Base-by-base conservation (phyloP, 805 yeast species). In the Cyberlindnera maritima region DNA sequence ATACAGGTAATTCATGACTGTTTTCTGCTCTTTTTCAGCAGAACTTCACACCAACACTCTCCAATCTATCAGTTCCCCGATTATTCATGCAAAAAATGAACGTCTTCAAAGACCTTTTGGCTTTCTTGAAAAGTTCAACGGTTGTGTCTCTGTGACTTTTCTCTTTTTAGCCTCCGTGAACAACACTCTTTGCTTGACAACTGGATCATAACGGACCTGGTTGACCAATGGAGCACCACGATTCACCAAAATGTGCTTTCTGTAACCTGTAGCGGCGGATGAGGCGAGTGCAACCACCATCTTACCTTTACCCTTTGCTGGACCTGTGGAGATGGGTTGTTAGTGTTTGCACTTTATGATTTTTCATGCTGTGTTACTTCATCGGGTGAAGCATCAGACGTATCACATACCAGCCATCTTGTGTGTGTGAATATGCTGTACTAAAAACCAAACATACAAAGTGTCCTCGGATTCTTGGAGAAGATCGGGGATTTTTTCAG, bases 141-240 rank as follows among this genome's bases (percentile, higher is more conserved):
- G 76, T 46, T 70, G 72, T 29, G 67, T 64, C 43, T 59, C 62
- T 11, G 62, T 52, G 13, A 83, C 78, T 66, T 86, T 89, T 67
- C 99, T 81, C 75, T 88, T 89, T 66, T 87, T 88, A 44, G 85
- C 79, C 65, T 92, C 99, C 26, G 82, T 81, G 72, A 94, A 92
- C 50, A 92, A 72, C 43, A 94, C 96, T 71, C 90, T 97, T 66
- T 96, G 82, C 67, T 86, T 82, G 11, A 88, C 97, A 2, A 83
- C 60, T 2, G 96, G 96, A 62, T 89, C 97, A 61, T 89, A 89
- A 58, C 94, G 79, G 28, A 91, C 84, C 62, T 89, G 94, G 40
- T 80, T 81, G 52, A 92, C 82, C 47, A 80, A 73, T 41, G 88
- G 87, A 3, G 95, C 81, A 44, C 87, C 81, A 71, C 97, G 83